These are phyloP conservation scores for Cylindrotheca fusiformis DNA, from an alignment of 108 stramenopile genomes.

Conservation along the genomic window DNA sequence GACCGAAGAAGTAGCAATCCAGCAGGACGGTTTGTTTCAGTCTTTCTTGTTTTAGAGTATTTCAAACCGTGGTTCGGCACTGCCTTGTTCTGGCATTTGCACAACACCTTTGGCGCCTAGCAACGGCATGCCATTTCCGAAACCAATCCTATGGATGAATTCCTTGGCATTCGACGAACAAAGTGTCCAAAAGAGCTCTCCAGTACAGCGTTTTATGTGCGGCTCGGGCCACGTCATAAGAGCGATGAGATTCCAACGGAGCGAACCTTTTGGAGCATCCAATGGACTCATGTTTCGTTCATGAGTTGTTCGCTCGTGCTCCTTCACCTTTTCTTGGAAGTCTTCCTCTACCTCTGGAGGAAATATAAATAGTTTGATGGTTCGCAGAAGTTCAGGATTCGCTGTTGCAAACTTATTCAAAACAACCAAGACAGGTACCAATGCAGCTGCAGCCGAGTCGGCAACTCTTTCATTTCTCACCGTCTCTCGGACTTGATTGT, in stretches of 20 bases:
- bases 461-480: slow-evolving; percentile 48
- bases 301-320: slow-evolving; percentile 1
- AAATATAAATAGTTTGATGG: slow-evolving; percentile 56
- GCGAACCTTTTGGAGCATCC: slow-evolving; percentile 74
- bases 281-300: slow-evolving; percentile 73
- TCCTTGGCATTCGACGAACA: slow-evolving; percentile 66
- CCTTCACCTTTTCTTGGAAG: slow-evolving; percentile 12
- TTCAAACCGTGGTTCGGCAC: neutral
- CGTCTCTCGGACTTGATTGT: slow-evolving; percentile 47
- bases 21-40: neutral
- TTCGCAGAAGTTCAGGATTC: slow-evolving; percentile 29
- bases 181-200: slow-evolving; percentile 80
- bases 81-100: slow-evolving; percentile 43
- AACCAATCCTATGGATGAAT: slow-evolving; percentile 67
- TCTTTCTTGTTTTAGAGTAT: neutral
- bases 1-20: slow-evolving; percentile 8
- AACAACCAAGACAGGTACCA: slow-evolving; percentile 68
- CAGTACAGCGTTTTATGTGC: slow-evolving; percentile 67
- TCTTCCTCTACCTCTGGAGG: slow-evolving; percentile 45
- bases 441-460: slow-evolving; percentile 42
- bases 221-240: slow-evolving; percentile 78
- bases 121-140: slow-evolving; percentile 83
- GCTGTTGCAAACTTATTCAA: slow-evolving; percentile 45
- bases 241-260: slow-evolving; percentile 64
- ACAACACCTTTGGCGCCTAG: slow-evolving; percentile 73